phyloP scores from a whole-genome alignment of 169 alveolate genomes.

The Babesia ovis region DNA sequence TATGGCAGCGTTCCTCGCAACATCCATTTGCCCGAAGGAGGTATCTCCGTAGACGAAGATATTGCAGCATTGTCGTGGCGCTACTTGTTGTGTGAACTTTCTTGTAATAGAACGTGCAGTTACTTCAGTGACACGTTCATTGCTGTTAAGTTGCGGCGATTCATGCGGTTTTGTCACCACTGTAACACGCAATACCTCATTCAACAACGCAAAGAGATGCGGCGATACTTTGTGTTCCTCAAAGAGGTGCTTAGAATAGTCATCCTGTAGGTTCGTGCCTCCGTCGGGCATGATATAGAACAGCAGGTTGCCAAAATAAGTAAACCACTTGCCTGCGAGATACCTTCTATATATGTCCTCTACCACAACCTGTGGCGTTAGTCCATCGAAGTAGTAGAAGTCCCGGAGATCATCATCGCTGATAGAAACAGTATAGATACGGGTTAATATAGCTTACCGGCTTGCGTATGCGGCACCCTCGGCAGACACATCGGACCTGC shows the following conservation, averaged over 20 bases:
- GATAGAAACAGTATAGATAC: not conserved
- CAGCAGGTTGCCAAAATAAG: constrained; percentile 65
- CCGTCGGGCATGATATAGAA: constrained; percentile 45
- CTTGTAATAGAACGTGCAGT: not conserved
- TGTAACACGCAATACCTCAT: constrained; percentile 27
- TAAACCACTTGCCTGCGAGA: constrained; percentile 7
- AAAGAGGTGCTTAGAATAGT: constrained; percentile 15
- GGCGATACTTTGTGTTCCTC: constrained; percentile 12
- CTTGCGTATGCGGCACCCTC: not conserved
- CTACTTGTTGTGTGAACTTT: not conserved
- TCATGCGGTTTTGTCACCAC: not conserved
- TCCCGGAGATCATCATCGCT: constrained; percentile 15
- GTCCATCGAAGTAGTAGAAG: constrained; percentile 46
- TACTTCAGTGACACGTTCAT: not conserved
- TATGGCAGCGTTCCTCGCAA: constrained; percentile 21
- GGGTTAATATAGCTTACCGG: not conserved
- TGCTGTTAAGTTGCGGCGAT: not conserved
- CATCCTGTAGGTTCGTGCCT: constrained; percentile 6
- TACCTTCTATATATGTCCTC: constrained; percentile 34
- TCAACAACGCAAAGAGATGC: constrained; percentile 45
- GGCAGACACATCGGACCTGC: too few species aligned
- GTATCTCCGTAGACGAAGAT: constrained; percentile 54
- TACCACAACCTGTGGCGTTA: constrained; percentile 5
- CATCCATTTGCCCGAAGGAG: constrained; percentile 29
- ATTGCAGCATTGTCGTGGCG: constrained; percentile 9